Conservation (phyloP, 768 basidiomycete genomes). For the Hygrocybe punicea region DNA sequence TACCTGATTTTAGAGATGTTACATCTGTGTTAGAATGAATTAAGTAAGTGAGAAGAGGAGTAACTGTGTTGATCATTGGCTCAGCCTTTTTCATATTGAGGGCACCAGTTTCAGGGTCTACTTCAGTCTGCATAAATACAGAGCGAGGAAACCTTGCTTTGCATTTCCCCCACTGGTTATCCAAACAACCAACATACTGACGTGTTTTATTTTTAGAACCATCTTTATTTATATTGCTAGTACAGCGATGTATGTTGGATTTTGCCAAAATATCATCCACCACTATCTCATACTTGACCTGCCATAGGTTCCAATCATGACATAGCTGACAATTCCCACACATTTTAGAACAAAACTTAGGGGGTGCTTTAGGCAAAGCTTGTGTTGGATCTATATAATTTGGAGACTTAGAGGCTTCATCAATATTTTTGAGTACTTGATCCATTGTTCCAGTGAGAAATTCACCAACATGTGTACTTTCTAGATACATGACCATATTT, state of each 20-base stretch:
- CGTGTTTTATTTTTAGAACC: conserved; percentile 23
- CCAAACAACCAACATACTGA: conserved; percentile 20
- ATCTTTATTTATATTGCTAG: conserved; percentile 21
- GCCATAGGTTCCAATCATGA: conserved; percentile 8
- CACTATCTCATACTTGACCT: conserved; percentile 7
- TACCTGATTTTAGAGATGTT: too few species aligned
- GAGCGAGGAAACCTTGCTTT: conserved; percentile 34
- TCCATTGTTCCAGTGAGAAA: conserved; percentile 25
- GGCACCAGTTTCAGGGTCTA: conserved; percentile 27
- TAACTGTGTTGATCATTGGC: conserved; percentile 15
- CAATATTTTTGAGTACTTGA: conserved; percentile 11
- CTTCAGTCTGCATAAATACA: conserved; percentile 14
- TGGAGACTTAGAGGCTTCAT: neutral
- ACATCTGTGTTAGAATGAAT: too few species aligned
- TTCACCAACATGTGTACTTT: conserved; percentile 30
- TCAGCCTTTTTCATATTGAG: conserved; percentile 31
- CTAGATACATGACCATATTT: conserved; percentile 28
- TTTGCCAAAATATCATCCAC: conserved; percentile 18
- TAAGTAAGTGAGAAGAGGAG: too few species aligned
- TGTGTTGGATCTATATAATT: conserved; percentile 21
- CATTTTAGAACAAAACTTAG: conserved; percentile 23
- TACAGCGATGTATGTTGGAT: conserved; percentile 20
- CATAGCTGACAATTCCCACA: conserved; percentile 30
- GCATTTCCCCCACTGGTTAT: conserved; percentile 28
- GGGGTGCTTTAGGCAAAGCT: conserved; percentile 23